A percentile compares a stretch with the other conserved stretches of the same genome.
These are phyloP conservation scores for Annulohypoxylon nitens DNA, from an alignment of 495 filamentous ascomycete genomes.

Conservation along the genomic window DNA sequence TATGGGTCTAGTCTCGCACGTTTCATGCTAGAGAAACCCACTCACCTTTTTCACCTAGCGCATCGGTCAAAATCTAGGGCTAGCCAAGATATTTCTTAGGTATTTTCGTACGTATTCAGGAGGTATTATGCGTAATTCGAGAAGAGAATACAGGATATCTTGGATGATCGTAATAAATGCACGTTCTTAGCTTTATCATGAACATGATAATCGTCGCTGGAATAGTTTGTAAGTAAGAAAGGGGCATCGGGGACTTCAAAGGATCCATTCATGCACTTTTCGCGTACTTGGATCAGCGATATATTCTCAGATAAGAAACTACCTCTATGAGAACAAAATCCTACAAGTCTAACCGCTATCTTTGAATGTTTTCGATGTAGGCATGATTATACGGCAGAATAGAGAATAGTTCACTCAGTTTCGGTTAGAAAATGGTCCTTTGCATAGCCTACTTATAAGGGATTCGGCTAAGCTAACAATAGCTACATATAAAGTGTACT, in stretches of 20 bases:
- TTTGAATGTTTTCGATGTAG: neutral
- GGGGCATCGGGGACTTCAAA: neutral
- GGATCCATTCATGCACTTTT: neutral
- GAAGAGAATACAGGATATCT: neutral
- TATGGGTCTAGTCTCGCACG: constrained; percentile 11
- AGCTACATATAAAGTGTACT: neutral
- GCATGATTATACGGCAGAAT: neutral
- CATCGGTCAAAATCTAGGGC: constrained; percentile 4
- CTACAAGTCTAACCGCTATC: neutral
- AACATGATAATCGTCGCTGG: neutral
- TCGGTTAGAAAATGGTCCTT: neutral
- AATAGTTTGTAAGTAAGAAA: neutral
- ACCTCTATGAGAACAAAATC: neutral
- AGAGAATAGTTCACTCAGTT: neutral
- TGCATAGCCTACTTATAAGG: neutral
- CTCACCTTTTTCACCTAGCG: neutral
- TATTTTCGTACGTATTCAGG: neutral
- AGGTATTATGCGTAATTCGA: neutral
- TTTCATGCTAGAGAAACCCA: constrained; percentile 14
- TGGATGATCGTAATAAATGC: constrained; percentile 10
- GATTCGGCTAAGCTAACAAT: neutral
- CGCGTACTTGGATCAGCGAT: neutral
- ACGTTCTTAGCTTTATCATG: neutral
- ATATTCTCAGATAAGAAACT: neutral
- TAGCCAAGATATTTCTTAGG: neutral